Percentiles rank a stretch among this genome's conserved stretches.
Conservation (phyloP, 2,329 filamentous ascomycete genomes). For the Polychaeton citri region DNA sequence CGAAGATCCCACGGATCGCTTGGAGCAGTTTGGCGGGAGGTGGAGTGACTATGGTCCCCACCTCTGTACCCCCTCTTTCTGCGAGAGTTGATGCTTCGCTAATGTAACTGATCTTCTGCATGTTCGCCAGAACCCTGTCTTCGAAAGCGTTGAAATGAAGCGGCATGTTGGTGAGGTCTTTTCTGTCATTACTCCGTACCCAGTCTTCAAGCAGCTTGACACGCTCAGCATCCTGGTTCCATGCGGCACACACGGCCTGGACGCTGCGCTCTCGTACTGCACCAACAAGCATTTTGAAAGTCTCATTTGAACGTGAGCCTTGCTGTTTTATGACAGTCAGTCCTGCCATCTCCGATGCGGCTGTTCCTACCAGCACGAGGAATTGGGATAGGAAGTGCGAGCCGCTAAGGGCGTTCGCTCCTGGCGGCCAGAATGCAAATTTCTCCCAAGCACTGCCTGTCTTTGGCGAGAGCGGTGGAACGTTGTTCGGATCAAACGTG, state of each 20-base stretch:
- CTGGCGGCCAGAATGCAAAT: conserved; percentile 90
- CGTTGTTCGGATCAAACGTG: conserved; percentile 63
- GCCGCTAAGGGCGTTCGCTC: conserved; percentile 83
- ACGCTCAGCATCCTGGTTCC: conserved; percentile 87
- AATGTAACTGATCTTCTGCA: conserved; percentile 94
- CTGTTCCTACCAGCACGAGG: conserved; percentile 69
- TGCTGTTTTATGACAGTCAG: conserved; percentile 52
- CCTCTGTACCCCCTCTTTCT: conserved; percentile 47
- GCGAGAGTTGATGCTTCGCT: conserved; percentile 47
- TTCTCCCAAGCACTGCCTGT: conserved; percentile 81
- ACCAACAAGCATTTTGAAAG: conserved; percentile 61
- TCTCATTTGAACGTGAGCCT: conserved; percentile 36
- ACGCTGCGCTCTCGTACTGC: conserved; percentile 73
- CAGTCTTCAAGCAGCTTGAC: conserved; percentile 90
- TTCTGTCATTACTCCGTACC: conserved; percentile 67
- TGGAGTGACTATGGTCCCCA: conserved; percentile 66
- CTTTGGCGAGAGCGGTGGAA: conserved; percentile 62
- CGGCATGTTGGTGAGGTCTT: conserved; percentile 85
- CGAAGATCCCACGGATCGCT: conserved; percentile 83
- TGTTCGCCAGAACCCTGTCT: conserved; percentile 62
- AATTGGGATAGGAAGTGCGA: conserved; percentile 79
- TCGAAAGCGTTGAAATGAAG: conserved; percentile 76
- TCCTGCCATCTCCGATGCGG: conserved; percentile 71
- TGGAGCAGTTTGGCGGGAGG: conserved; percentile 79
- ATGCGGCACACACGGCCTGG: conserved; percentile 72